phyloP scores from a whole-genome alignment of 192 early-diverging fungal genomes.

The Haplosporangium gracile region DNA sequence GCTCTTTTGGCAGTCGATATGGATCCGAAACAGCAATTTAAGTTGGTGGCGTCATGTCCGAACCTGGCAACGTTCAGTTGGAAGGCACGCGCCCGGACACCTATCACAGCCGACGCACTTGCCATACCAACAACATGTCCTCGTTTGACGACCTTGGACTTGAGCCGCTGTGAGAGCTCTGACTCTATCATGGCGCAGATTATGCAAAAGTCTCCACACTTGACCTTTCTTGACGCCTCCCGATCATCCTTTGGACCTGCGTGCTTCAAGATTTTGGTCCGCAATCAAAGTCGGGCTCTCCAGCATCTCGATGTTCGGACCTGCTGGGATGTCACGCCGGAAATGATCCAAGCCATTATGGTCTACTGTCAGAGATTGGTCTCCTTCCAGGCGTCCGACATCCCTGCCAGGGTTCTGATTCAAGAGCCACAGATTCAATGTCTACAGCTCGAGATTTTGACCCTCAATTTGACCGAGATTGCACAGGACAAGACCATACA shows the following conservation, averaged over 20 bases:
- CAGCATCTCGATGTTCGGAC: not conserved
- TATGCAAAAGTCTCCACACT: not conserved
- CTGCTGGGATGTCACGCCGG: slow-evolving; percentile 7
- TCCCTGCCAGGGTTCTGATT: slow-evolving; percentile 2
- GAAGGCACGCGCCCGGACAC: slow-evolving; percentile 6
- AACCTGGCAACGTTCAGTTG: slow-evolving; percentile 1
- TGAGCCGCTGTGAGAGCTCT: slow-evolving; percentile 6
- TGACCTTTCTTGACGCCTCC: not conserved
- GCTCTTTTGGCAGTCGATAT: not conserved
- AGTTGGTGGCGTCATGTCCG: slow-evolving; percentile 2
- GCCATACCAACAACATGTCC: not conserved
- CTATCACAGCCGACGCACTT: not conserved
- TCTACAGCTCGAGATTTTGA: slow-evolving; percentile 5
- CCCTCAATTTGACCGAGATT: slow-evolving; percentile 9
- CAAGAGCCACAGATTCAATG: not conserved
- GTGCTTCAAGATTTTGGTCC: slow-evolving; percentile 8
- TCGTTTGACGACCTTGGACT: not conserved
- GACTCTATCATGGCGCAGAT: slow-evolving; percentile 3
- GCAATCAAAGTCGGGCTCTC: not conserved
- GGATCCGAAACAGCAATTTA: not conserved
- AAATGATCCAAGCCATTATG: not conserved
- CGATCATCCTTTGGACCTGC: not conserved
- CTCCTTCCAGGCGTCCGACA: slow-evolving; percentile 5
- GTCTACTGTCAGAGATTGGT: not conserved
- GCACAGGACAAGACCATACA: slow-evolving; percentile 3